phyloP scores from a whole-genome alignment of 2,329 filamentous ascomycete genomes.

The Venturia aucupariae region DNA sequence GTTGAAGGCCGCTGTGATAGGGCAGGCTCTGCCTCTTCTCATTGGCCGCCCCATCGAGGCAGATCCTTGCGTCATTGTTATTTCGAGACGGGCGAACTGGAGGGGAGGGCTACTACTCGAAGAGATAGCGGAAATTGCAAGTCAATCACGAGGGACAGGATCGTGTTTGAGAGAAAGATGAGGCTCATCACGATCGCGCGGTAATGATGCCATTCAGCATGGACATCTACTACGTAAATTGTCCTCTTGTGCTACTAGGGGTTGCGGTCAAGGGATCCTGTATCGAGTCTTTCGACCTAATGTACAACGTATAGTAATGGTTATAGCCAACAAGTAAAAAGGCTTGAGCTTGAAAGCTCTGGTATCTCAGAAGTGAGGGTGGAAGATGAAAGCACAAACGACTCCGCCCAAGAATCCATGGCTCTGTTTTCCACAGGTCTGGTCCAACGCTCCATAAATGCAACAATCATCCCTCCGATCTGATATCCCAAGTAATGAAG shows the following conservation, averaged over 20 bases:
- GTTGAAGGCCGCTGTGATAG: neutral
- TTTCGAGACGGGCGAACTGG: conserved; percentile 1
- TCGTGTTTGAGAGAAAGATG: neutral
- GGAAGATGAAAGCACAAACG: conserved; percentile 5
- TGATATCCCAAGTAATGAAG: neutral
- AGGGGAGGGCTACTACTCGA: conserved; percentile 6
- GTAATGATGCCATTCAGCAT: neutral
- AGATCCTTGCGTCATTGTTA: neutral
- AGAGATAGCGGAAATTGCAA: neutral
- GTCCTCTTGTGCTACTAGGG: neutral
- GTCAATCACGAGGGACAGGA: neutral
- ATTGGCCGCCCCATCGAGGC: conserved; percentile 4
- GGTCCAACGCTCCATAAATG: neutral
- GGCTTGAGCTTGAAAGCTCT: neutral
- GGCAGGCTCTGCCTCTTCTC: neutral
- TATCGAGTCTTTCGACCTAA: neutral
- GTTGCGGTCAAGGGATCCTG: neutral
- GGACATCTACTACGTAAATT: neutral
- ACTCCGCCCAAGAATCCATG: neutral
- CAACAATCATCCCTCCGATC: neutral
- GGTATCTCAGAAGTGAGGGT: conserved; percentile 9
- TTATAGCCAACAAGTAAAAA: neutral
- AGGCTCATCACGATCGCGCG: neutral
- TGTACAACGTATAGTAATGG: neutral
- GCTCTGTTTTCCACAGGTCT: conserved; percentile 6